A percentile compares a stretch with the other conserved stretches of the same genome.
Conservation (phyloP, 805 yeast genomes). For the Kurtzmaniella fragi region DNA sequence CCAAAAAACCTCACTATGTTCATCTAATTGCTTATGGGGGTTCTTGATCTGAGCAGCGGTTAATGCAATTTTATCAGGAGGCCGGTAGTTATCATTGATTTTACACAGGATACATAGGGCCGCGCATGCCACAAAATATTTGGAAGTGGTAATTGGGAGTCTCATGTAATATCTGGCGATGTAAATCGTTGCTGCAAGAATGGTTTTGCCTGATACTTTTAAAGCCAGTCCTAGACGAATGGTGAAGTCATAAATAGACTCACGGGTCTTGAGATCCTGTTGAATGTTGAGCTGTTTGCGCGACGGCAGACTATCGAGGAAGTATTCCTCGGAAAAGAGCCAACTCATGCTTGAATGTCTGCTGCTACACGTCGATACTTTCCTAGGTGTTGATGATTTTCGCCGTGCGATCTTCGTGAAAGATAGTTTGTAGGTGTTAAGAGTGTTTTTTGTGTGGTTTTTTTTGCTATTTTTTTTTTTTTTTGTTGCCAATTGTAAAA, state of each 20-base stretch:
- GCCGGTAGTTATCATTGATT: constrained; percentile 36
- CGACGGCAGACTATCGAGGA: constrained; percentile 26
- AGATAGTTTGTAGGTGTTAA: not conserved
- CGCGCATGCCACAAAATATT: constrained; percentile 40
- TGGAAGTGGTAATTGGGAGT: constrained; percentile 37
- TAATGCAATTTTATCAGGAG: constrained; percentile 40
- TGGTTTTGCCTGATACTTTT: constrained; percentile 36
- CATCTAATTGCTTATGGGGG: constrained; percentile 28
- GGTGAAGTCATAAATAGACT: constrained; percentile 34
- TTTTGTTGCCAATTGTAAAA: not conserved
- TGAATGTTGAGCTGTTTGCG: constrained; percentile 25
- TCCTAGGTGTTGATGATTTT: not conserved
- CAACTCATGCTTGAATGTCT: constrained; percentile 15
- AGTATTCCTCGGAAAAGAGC: constrained; percentile 33
- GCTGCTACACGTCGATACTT: not conserved
- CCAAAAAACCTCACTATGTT: constrained; percentile 39
- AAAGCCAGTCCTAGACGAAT: constrained; percentile 30
- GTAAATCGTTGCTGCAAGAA: constrained; percentile 39
- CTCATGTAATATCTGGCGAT: constrained; percentile 37
- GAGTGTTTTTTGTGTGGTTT: not conserved
- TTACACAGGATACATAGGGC: constrained; percentile 40
- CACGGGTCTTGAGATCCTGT: constrained; percentile 35
- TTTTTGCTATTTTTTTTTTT: not conserved
- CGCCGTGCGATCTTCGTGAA: not conserved
- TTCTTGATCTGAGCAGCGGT: constrained; percentile 31